phyloP scores from a whole-genome alignment of 441 rosid genomes.

The Pelargonium fulgidum region DNA sequence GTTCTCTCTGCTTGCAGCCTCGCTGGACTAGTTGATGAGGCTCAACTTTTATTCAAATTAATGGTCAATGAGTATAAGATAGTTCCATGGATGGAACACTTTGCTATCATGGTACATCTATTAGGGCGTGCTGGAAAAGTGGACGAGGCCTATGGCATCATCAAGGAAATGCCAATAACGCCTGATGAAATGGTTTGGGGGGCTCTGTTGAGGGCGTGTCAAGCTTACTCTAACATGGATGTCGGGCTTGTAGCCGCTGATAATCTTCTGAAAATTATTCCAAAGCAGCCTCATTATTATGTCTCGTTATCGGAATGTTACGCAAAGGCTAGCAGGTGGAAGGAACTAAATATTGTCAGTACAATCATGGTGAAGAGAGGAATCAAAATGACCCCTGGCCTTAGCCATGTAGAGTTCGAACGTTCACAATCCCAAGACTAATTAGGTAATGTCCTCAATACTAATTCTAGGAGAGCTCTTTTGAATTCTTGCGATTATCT shows the following conservation, averaged over 20 bases:
- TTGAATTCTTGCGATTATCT: too few relatives aligned
- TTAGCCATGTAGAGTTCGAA: conserved; percentile 43
- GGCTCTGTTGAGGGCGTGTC: conserved; percentile 45
- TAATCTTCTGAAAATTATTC: conserved; percentile 40
- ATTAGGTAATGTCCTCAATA: too few relatives aligned
- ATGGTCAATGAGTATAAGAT: conserved; percentile 42
- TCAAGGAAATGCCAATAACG: conserved; percentile 40
- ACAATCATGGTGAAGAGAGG: conserved; percentile 46
- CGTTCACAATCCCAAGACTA: too few relatives aligned
- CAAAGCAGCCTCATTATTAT: conserved; percentile 44
- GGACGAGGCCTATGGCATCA: conserved; percentile 44
- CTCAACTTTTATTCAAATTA: conserved; percentile 31
- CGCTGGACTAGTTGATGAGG: conserved; percentile 44
- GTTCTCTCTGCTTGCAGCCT: conserved; percentile 59
- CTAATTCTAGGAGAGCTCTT: too few relatives aligned
- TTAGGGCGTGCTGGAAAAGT: conserved; percentile 49
- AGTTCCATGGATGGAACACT: conserved; percentile 46
- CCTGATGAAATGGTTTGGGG: conserved; percentile 61
- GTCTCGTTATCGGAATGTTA: conserved; percentile 51
- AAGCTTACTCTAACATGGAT: conserved; percentile 34
- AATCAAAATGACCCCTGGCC: conserved; percentile 42
- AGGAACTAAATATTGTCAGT: conserved; percentile 39
- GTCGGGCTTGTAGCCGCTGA: conserved; percentile 54
- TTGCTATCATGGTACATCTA: conserved; percentile 54
- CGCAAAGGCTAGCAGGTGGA: conserved; percentile 59